phyloP scores from a whole-genome alignment of 768 basidiomycete species.

The Fomitopsis serialis region DNA sequence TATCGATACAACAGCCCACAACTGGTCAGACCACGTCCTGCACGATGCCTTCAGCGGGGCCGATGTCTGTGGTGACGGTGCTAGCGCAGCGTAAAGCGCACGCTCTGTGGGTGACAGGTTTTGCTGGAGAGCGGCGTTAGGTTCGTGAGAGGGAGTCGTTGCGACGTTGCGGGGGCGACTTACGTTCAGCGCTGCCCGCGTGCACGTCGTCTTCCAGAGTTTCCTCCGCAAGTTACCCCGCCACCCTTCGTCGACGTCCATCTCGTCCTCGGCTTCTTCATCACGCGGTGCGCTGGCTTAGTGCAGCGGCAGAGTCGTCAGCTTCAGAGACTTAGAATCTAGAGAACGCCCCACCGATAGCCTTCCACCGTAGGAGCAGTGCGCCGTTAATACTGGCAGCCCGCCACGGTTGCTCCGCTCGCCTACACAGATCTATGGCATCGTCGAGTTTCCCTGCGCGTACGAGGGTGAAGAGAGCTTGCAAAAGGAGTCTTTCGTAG shows the following conservation, averaged over 20 bases:
- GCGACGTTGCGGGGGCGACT: slow-evolving; percentile 15
- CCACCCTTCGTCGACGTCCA: slow-evolving; percentile 44
- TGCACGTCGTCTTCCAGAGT: slow-evolving; percentile 87
- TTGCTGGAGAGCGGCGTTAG: slow-evolving; percentile 29
- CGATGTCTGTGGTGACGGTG: slow-evolving; percentile 63
- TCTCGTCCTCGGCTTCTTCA: slow-evolving; percentile 41
- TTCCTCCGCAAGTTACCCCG: slow-evolving; percentile 72
- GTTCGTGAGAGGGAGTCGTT: too few relatives aligned
- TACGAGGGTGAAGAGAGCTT: slow-evolving; percentile 76
- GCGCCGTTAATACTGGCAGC: slow-evolving; percentile 87
- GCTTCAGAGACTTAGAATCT: neutral
- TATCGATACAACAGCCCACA: slow-evolving; percentile 86
- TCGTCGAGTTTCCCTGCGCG: slow-evolving; percentile 83
- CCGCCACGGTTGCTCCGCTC: slow-evolving; percentile 87
- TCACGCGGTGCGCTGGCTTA: slow-evolving; percentile 44
- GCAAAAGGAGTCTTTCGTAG: slow-evolving; percentile 73
- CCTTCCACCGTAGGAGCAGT: slow-evolving; percentile 68
- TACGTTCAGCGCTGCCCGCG: slow-evolving; percentile 73
- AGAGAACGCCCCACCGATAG: slow-evolving; percentile 53
- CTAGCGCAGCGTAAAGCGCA: slow-evolving; percentile 83
- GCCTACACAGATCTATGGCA: slow-evolving; percentile 76
- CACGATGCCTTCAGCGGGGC: slow-evolving; percentile 67
- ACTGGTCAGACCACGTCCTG: slow-evolving; percentile 89
- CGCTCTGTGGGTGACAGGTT: slow-evolving; percentile 68
- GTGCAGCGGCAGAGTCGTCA: neutral